Base-by-base conservation (phyloP, 371 early-diverging fungal genomes). In the Dentiscutata heterogama region DNA sequence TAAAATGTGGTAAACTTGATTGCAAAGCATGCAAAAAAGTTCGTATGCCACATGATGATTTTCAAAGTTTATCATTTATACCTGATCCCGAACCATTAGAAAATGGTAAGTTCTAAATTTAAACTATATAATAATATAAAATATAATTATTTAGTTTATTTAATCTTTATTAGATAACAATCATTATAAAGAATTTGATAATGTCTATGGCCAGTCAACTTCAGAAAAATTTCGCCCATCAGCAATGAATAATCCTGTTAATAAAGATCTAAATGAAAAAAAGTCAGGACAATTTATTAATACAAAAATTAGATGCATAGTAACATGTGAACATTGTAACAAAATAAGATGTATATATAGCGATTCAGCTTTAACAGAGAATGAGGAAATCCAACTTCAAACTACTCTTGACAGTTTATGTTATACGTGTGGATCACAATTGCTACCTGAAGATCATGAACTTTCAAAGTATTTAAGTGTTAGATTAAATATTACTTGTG, bases 371-470 rank as follows among this genome's bases (percentile, higher is more conserved):
- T 22, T 61, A n/a, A 22, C 13, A 11, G 63, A 61, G 2, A 25
- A n/a, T n/a, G 8, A 61, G 25, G 18, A 63, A 27, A 63, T 63
- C 13, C 29, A 13, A 63, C 31, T 13, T 3, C 64, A 63, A 10
- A 63, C 31, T 10, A 11, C 29, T 18, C 13, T 63, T 8, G 64
- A 63, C 29, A 8, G n/a, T 29, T 63, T 11, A 31, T 25, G n/a
- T 63, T 82, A 46, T 73, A 8, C 79, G 83, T 51, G 71, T 74
- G 14, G 83, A 86, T 58, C 51, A 74, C 54, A 10, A 74, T 51
- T 58, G 25, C 22, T 31, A 54, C 54, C 31, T n/a, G 31, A 54
- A 25, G 54, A 53, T 51, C 42, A 50, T 29, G 25, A 13, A 31
- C 14, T 53, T 14, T 71, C 25, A 14, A 50, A 50, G 18, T 14